Evolutionary conservation across 768 basidiomycete genomes (phyloP).

Genomic region (Wakefieldia striispora): DNA sequence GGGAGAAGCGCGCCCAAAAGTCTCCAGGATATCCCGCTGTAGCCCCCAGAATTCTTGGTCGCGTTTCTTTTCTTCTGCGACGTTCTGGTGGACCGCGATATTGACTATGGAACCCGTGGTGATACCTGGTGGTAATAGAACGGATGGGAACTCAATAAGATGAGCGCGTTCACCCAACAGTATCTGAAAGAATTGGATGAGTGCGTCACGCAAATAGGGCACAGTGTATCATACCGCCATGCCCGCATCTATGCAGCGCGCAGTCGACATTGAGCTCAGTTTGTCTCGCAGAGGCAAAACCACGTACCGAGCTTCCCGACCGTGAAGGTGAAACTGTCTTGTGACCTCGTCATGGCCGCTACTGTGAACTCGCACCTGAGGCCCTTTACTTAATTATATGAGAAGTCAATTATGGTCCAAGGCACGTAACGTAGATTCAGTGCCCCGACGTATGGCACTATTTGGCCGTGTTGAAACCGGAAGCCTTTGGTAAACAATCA

Average conservation of each 20-base stretch:
- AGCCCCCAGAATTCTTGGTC: constrained; percentile 82
- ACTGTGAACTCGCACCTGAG: neutral
- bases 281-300: neutral
- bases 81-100: constrained; percentile 90
- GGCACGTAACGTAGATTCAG: neutral
- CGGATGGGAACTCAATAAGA: constrained; percentile 96
- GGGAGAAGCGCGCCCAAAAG: constrained; percentile 69
- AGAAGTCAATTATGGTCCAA: neutral
- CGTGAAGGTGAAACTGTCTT: constrained; percentile 85
- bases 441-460: constrained; percentile 15
- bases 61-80: constrained; percentile 77
- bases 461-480: constrained; percentile 25
- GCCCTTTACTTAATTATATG: constrained; percentile 5
- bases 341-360: constrained; percentile 34
- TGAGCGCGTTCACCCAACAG: constrained; percentile 92
- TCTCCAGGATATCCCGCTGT: constrained; percentile 74
- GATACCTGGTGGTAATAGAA: constrained; percentile 89
- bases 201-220: neutral
- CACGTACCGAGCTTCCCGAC: constrained; percentile 90
- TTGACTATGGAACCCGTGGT: constrained; percentile 95
- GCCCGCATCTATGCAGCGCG: constrained; percentile 69
- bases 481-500: too few relatives aligned
- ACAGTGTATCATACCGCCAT: constrained; percentile 68
- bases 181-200: constrained; percentile 49
- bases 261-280: constrained; percentile 10